Base-by-base conservation (phyloP, 345 rosid genomes). In the Ricinus communis region DNA sequence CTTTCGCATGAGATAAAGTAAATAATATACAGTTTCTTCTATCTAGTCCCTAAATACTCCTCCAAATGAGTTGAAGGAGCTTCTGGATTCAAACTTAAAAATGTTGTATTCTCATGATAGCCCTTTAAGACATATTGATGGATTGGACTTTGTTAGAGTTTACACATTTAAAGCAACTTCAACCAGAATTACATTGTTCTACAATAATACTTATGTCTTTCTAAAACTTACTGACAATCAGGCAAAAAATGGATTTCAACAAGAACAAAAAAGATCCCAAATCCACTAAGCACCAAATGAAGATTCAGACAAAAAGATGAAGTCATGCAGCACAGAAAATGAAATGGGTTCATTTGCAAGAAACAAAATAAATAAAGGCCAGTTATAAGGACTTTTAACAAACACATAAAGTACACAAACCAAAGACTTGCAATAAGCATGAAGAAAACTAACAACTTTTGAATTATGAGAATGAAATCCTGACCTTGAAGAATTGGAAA, bases 401-500 rank as follows among this genome's bases (percentile, higher is more conserved):
- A 65, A 33, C 70, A 69, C 50, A n/a, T 53, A 46, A 61, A 52
- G 14, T 51, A 18, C 75, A 27, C 14, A 33, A 14, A 9, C 47
- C 45, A 0, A 21, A 67, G 0, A 30, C n/a, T 0, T 41, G 28
- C 67, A 57, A 31, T 30, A 50, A 59, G 5, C 38, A 33, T 2
- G 19, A 63, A 41, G 1, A 31, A 5, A 3, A 14, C 0, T 8
- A 33, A 27, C 4, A 18, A 25, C 1, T 33, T 33, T 2, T n/a
- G n/a, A n/a, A n/a, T n/a, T n/a, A n/a, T n/a, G 8, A 3, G 47
- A 0, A 11, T 4, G 62, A n/a, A n/a, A 51, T 68, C 22, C 80
- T 31, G 22, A 80, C 82, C 82, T 71, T 62, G 80, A 49, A 74
- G 49, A 38, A 33, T 61, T 43, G 80, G 71, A n/a, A 30, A 52